Evolutionary conservation across 768 basidiomycete genomes (phyloP).

Genomic region (Phaeolepiota aurea): DNA sequence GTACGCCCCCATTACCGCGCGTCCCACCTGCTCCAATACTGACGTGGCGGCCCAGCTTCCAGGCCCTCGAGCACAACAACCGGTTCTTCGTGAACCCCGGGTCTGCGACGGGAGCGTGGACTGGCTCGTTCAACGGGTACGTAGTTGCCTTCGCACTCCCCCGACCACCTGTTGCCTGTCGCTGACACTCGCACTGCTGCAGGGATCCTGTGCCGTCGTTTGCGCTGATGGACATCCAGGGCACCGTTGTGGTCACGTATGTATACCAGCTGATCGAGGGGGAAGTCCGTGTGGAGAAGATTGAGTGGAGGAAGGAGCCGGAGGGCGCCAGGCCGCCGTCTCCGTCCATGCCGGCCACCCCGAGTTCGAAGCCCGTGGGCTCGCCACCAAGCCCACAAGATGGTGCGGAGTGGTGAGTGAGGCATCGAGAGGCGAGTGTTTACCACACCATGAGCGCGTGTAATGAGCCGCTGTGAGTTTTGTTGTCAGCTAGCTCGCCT

Average conservation of each 20-base stretch:
- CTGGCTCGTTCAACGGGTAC: conserved; percentile 63
- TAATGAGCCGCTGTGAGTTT: too few species aligned
- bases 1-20: conserved; percentile 35
- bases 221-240: conserved; percentile 96
- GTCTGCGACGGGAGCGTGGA: conserved; percentile 92
- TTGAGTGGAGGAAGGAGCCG: conserved; percentile 69
- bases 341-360: not conserved
- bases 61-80: conserved; percentile 85
- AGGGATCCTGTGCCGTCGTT: conserved; percentile 91
- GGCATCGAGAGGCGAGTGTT: too few species aligned
- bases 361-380: not conserved
- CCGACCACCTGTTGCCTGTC: not conserved
- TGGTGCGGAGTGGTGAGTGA: not conserved
- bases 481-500: too few species aligned
- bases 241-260: conserved; percentile 93
- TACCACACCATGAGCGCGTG: too few species aligned
- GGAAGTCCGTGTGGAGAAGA: conserved; percentile 89
- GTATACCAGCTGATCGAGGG: conserved; percentile 94
- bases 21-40: not conserved
- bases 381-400: not conserved
- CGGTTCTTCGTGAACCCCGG: conserved; percentile 97
- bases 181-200: too few species aligned
- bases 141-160: too few species aligned
- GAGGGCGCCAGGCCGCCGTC: conserved; percentile 14
- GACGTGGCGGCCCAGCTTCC: conserved; percentile 49